Evolutionary conservation across 140 eudicot species (phyloP), one percentile per base, ranked within the genome.

Genomic region (Ambrosia hybrid): DNA sequence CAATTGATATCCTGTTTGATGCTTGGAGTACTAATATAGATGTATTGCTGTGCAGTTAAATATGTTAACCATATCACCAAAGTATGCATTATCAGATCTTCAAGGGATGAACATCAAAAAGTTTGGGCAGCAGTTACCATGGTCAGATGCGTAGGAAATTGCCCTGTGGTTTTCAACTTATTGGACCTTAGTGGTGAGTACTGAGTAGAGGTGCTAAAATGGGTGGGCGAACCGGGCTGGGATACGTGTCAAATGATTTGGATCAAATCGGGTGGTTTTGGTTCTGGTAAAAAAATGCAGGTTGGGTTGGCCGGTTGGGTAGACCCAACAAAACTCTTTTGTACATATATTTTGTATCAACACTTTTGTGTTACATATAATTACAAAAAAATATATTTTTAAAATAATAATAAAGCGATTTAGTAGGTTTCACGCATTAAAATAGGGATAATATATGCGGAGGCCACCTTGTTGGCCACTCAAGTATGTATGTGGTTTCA

Each of bases 161-260:
- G 94, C 73, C 96, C 96, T 1, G 96, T 85, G 78, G 82, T 84
- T 65, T 90, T 88, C 82, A 94, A 86, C 79, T 83, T 94, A 65
- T 77, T 94, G 78, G 96, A 90, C 53, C 85, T 94, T 49, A 94
- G 96, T 78, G 99, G 99, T 90, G 72, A 85, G 98, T 77, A 53
- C 11, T 90, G 72, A 85, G 98, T 77, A 39, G 6, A 48, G 9
- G 51, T 60, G 58, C 9, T 16, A 9, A 12, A 9, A 15, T 26
- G 15, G 14, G 41, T 3, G 17, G 52, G 74, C 55, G 15, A n/a
- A n/a, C 6, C 8, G 46, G 46, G 46, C 46, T 41, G 46, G 46
- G 46, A 43, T 43, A 43, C 0, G 48, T 5, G 46, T 21, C 55
- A 56, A 36, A 17, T 2, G 5, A 4, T 10, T 15, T 9, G 68